Conservation (phyloP, 2,329 filamentous ascomycete genomes). For the Apiospora kogelbergensis region DNA sequence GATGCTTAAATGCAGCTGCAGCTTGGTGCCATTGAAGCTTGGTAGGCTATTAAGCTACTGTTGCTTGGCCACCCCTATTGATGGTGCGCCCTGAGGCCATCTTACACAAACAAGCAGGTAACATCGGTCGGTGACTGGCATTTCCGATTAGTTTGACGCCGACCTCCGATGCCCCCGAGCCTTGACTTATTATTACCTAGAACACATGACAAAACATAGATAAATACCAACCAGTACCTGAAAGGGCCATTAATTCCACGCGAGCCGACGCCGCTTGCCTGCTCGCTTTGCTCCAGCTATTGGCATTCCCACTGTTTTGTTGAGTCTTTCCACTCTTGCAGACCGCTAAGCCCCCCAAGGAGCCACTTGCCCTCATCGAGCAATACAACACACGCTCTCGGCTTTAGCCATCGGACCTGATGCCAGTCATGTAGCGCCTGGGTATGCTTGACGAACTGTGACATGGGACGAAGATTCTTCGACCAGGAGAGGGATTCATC, state of each 20-base stretch:
- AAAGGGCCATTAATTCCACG: background rate
- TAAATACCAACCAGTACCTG: background rate
- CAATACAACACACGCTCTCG: constrained; percentile 6
- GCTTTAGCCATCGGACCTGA: background rate
- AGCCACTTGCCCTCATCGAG: background rate
- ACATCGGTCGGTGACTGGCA: background rate
- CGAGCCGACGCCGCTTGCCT: background rate
- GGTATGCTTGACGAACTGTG: background rate
- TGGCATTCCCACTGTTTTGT: constrained; percentile 1
- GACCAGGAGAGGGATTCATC: background rate
- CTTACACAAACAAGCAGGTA: background rate
- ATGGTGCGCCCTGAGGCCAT: background rate
- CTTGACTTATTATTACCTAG: background rate
- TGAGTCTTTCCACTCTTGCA: background rate
- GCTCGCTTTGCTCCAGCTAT: background rate
- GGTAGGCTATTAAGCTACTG: background rate
- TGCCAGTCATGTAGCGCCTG: constrained; percentile 1
- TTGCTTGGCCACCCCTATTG: background rate
- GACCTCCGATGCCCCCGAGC: background rate
- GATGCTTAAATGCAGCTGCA: background rate
- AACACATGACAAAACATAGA: background rate
- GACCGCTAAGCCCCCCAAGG: background rate
- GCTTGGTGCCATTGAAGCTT: background rate
- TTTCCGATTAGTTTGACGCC: background rate
- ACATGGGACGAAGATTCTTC: background rate